Base-by-base conservation (phyloP, 106 monocot genomes). In the Acanthochlamys bracteata region DNA sequence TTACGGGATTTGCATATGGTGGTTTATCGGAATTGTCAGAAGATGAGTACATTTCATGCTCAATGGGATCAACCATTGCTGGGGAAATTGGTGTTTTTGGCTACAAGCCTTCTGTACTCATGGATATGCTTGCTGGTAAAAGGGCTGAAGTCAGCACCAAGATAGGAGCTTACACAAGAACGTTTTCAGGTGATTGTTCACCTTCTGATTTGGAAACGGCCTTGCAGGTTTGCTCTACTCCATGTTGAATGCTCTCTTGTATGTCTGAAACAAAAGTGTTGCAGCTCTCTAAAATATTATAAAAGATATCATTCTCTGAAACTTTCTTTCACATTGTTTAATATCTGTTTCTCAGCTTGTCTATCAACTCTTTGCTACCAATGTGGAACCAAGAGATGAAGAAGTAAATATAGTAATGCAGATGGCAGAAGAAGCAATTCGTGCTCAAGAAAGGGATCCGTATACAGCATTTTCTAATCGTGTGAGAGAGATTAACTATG, bases 111-210 rank as follows among this genome's bases (percentile, higher is more conserved):
- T 89, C 88, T 71, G 63, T 92, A 13, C 83, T 98, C 33, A 92
- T 92, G 91, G 98, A 98, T 76, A 98, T 98, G 98, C 92, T 98
- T 77, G 98, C 98, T 77, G 98, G 98, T 40, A 98, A 92, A 73
- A 80, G 98, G 83, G 98, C 92, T 68, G 98, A 98, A 79, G 85
- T 98, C 33, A 76, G 92, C 55, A 83, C 88, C 24, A 98, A 88
- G 67, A 71, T 98, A 58, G 98, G 85, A 7, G 83, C 98, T 59
- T 98, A 92, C 70, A 98, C 85, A 91, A 85, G 98, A 73, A 92
- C 83, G 20, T 98, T 98, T 76, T 86, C 83, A 54, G 88, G 98
- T 66, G 98, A 98, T 77, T 98, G 92, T 59, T 98, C 98, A 16
- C 98, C 98, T 62, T 76, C 92, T 66, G 98, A 98, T 82, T 71